Conservation (phyloP, 108 stramenopile species). For the Pseudonitzschia multiseries region DNA sequence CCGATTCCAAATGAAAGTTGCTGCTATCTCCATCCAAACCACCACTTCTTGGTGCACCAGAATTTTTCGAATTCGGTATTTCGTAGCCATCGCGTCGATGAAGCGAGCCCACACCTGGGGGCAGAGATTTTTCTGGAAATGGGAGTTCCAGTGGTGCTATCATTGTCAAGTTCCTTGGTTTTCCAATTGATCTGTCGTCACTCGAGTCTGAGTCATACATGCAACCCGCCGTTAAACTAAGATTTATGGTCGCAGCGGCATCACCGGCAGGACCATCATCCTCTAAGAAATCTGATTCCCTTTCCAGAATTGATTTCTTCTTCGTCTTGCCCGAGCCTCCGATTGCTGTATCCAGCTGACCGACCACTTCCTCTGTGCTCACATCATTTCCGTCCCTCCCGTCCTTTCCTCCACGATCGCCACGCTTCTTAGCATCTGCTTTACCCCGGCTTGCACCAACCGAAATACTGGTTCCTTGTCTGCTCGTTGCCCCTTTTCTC, state of each 20-base stretch:
- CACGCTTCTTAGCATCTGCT: constrained; percentile 8
- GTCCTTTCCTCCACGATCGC: background rate
- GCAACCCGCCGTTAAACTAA: constrained; percentile 32
- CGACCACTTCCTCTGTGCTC: constrained; percentile 80
- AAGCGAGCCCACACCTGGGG: background rate
- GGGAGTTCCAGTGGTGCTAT: constrained; percentile 36
- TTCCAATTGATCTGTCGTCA: constrained; percentile 37
- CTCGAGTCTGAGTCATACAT: constrained; percentile 87
- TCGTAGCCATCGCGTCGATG: background rate
- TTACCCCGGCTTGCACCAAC: constrained; percentile 11
- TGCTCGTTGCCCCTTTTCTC: constrained; percentile 3
- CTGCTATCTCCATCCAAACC: background rate
- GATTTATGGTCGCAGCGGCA: constrained; percentile 18
- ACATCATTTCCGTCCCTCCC: constrained; percentile 25
- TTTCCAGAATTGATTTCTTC: constrained; percentile 1
- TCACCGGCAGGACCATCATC: constrained; percentile 31
- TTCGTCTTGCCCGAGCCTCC: constrained; percentile 22
- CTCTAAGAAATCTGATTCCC: constrained; percentile 17
- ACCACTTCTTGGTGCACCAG: background rate
- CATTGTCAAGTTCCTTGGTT: constrained; percentile 10
- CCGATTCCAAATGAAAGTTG: background rate
- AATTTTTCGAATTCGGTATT: background rate
- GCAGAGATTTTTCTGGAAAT: constrained; percentile 11
- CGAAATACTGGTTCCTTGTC: constrained; percentile 12
- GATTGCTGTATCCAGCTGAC: constrained; percentile 62